A percentile compares a stretch with the other conserved stretches of the same genome.
Evolutionary conservation across 768 basidiomycete genomes (phyloP).

Genomic region (Mrakia blollopis): DNA sequence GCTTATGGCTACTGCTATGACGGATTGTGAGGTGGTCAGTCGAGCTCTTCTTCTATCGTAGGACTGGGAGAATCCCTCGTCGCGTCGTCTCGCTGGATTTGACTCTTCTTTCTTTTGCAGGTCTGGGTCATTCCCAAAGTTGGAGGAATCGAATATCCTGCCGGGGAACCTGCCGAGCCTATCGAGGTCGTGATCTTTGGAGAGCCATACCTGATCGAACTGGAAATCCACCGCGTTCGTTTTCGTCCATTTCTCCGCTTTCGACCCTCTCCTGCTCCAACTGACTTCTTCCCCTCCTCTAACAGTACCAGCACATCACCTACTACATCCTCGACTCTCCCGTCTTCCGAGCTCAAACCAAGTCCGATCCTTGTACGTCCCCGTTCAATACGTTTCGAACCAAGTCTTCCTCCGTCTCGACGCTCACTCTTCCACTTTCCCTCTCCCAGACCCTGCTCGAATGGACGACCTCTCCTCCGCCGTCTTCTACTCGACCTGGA

Average conservation of each 20-base stretch:
- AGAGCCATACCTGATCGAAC: slow-evolving; percentile 90
- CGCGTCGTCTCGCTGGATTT: background rate
- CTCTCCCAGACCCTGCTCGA: slow-evolving; percentile 58
- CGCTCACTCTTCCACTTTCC: too few relatives aligned
- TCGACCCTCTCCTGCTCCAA: background rate
- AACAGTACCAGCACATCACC: slow-evolving; percentile 62
- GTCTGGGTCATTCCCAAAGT: slow-evolving; percentile 92
- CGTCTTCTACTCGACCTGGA: slow-evolving; percentile 98
- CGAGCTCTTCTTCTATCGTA: background rate
- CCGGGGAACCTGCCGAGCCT: slow-evolving; percentile 83
- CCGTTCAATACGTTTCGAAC: too few relatives aligned
- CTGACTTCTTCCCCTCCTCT: slow-evolving; percentile 48
- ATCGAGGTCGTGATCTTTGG: slow-evolving; percentile 96
- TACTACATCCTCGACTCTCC: slow-evolving; percentile 90
- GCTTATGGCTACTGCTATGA: slow-evolving; percentile 71
- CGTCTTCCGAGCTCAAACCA: slow-evolving; percentile 96
- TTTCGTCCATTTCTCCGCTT: slow-evolving; percentile 45
- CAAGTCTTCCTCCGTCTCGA: too few relatives aligned
- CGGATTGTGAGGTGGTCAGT: slow-evolving; percentile 2
- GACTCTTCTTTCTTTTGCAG: background rate
- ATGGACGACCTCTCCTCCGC: slow-evolving; percentile 96
- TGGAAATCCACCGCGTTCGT: slow-evolving; percentile 64
- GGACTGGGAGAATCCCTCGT: too few relatives aligned
- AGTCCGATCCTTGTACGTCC: slow-evolving; percentile 66
- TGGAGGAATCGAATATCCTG: slow-evolving; percentile 86